phyloP scores from a whole-genome alignment of 805 yeast genomes.

The Myxozyma neglecta region DNA sequence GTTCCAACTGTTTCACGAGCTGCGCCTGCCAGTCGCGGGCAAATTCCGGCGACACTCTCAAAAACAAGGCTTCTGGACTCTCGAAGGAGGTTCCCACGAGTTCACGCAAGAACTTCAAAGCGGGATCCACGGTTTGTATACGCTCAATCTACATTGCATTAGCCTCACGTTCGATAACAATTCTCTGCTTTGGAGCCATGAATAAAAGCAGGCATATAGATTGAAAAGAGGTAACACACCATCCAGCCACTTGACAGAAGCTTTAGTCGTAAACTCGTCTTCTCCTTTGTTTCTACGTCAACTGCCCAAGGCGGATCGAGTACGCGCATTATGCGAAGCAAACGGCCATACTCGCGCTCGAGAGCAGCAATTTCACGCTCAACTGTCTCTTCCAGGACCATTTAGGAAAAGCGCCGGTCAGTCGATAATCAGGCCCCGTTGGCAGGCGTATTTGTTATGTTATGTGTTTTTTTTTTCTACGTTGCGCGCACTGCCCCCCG shows the following conservation, averaged over 20 bases:
- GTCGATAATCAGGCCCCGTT: too few species aligned
- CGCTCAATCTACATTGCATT: constrained; percentile 3
- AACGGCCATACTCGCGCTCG: constrained; percentile 12
- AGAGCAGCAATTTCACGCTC: constrained; percentile 1
- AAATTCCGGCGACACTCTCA: constrained; percentile 21
- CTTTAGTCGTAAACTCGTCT: constrained; percentile 7
- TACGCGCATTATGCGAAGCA: constrained; percentile 5
- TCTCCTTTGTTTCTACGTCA: constrained; percentile 21
- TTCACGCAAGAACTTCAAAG: background rate
- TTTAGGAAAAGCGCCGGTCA: too few species aligned
- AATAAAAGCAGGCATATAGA: too few species aligned
- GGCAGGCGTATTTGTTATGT: too few species aligned
- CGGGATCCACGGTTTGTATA: background rate
- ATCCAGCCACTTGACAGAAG: constrained; percentile 26
- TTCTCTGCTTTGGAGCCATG: too few species aligned
- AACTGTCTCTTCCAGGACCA: too few species aligned
- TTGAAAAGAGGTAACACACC: constrained; percentile 2
- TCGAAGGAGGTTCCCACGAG: constrained; percentile 21
- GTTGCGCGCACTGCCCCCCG: too few species aligned
- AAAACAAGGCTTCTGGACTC: constrained; percentile 15
- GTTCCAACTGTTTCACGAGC: constrained; percentile 8
- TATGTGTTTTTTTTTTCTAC: too few species aligned
- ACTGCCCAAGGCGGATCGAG: background rate
- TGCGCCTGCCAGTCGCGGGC: constrained; percentile 21
- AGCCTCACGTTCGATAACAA: background rate